A percentile compares a stretch with the other conserved stretches of the same genome.
These are phyloP conservation scores for Kodamaea anthophila DNA, from an alignment of 1,139 yeast genomes.

Conservation along the genomic window DNA sequence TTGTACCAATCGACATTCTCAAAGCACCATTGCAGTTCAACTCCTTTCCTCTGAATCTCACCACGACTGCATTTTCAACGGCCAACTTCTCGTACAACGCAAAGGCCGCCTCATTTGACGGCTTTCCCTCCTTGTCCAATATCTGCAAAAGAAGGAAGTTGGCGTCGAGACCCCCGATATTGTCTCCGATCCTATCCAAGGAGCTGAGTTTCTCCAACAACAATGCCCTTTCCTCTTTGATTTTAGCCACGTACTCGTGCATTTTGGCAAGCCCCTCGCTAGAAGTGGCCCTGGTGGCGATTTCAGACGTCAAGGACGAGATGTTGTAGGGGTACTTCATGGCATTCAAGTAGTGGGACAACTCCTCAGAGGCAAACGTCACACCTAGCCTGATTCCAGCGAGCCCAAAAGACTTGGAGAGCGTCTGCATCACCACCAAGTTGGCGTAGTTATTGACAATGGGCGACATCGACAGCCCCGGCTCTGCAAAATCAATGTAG, in stretches of 20 bases:
- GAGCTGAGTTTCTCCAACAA: constrained; percentile 49
- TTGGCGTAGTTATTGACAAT: constrained; percentile 78
- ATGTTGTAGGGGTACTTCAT: constrained; percentile 96
- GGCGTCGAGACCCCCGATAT: constrained; percentile 84
- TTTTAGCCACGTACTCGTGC: constrained; percentile 46
- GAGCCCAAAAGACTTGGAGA: constrained; percentile 90
- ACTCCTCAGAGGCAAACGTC: constrained; percentile 55
- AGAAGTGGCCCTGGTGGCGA: constrained; percentile 70
- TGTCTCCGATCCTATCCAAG: constrained; percentile 59
- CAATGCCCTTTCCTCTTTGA: constrained; percentile 49
- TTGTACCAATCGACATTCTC: constrained; percentile 82
- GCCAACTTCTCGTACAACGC: constrained; percentile 67
- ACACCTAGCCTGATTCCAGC: constrained; percentile 92
- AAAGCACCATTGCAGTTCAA: constrained; percentile 83
- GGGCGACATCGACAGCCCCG: constrained; percentile 62
- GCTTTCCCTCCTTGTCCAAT: constrained; percentile 52
- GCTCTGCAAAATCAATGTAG: constrained; percentile 70
- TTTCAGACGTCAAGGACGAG: constrained; percentile 69
- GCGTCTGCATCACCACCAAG: constrained; percentile 81
- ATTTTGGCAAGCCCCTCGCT: constrained; percentile 52
- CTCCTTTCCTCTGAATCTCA: constrained; percentile 86
- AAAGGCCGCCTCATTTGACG: constrained; percentile 66
- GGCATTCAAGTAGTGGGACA: constrained; percentile 68
- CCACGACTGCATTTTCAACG: constrained; percentile 66
- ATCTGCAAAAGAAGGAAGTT: constrained; percentile 77